Conservation (phyloP, 495 filamentous ascomycete species). For the Penicillium nucicola region DNA sequence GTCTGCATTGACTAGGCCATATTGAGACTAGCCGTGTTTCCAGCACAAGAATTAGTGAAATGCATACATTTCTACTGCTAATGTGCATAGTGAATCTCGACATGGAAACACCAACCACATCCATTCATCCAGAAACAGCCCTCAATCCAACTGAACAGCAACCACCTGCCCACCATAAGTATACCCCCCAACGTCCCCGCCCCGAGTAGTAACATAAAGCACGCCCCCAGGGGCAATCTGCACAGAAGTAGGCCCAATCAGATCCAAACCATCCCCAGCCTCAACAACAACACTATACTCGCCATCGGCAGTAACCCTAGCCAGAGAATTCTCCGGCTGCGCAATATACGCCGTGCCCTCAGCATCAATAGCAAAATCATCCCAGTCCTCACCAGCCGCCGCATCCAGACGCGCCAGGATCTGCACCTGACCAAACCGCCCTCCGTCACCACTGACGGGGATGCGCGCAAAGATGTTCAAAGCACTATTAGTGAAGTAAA, state of each 20-base stretch:
- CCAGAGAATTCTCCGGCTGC: constrained; percentile 19
- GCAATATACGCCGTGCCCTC: constrained; percentile 27
- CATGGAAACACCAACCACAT: too few species aligned
- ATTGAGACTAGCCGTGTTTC: too few species aligned
- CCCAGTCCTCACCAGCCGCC: constrained; percentile 13
- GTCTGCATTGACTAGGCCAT: too few species aligned
- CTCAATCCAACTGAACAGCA: not conserved
- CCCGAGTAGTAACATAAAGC: constrained; percentile 16
- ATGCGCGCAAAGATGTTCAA: constrained; percentile 30
- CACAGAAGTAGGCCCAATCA: constrained; percentile 27
- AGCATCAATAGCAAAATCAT: constrained; percentile 35
- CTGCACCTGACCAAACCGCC: constrained; percentile 14
- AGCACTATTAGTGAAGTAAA: constrained; percentile 45
- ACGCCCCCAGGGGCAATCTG: constrained; percentile 15
- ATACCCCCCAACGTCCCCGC: constrained; percentile 4
- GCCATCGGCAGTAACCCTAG: constrained; percentile 21
- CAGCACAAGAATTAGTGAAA: too few species aligned
- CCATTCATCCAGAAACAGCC: too few species aligned
- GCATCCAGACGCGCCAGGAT: constrained; percentile 14
- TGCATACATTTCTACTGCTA: too few species aligned
- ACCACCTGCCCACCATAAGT: constrained; percentile 16
- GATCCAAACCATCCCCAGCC: constrained; percentile 6
- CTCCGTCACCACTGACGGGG: constrained; percentile 22
- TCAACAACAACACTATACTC: constrained; percentile 21
- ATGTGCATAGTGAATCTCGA: too few species aligned